phyloP scores from a whole-genome alignment of 768 basidiomycete genomes.

The Filobasidium floriforme region DNA sequence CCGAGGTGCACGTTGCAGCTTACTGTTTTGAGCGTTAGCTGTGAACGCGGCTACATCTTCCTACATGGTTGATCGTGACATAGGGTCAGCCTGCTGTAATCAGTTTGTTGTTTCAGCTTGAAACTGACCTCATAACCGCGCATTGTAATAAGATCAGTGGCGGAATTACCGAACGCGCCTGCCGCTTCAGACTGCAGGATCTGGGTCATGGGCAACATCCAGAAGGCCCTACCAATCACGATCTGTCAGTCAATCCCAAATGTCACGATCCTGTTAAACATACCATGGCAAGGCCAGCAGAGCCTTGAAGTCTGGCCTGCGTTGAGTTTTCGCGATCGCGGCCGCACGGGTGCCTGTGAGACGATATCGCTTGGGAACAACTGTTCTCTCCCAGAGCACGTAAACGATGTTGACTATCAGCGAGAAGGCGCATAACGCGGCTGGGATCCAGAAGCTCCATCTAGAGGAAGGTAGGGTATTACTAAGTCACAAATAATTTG shows the following conservation, averaged over 20 bases:
- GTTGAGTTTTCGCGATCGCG: not conserved
- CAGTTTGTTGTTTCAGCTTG: not conserved
- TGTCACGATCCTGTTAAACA: not conserved
- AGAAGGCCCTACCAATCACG: not conserved
- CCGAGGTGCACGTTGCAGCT: not conserved
- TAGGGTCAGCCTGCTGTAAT: too few relatives aligned
- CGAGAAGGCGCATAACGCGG: not conserved
- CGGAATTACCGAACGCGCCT: constrained; percentile 10
- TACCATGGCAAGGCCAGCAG: not conserved
- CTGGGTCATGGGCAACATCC: constrained; percentile 22
- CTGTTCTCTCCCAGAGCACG: not conserved
- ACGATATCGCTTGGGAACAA: not conserved
- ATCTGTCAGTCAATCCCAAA: not conserved
- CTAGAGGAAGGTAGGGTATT: not conserved
- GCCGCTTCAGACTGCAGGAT: constrained; percentile 22
- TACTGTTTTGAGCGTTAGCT: not conserved
- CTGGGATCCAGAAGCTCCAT: constrained; percentile 1
- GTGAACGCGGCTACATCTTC: not conserved
- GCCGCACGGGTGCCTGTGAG: not conserved
- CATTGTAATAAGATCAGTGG: constrained; percentile 21
- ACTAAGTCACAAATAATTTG: not conserved
- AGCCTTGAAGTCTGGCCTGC: not conserved
- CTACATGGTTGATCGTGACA: not conserved
- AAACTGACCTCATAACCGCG: not conserved
- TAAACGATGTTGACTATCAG: not conserved